Conservation (phyloP, 2,329 filamentous ascomycete genomes). For the Colletotrichum costaricense region DNA sequence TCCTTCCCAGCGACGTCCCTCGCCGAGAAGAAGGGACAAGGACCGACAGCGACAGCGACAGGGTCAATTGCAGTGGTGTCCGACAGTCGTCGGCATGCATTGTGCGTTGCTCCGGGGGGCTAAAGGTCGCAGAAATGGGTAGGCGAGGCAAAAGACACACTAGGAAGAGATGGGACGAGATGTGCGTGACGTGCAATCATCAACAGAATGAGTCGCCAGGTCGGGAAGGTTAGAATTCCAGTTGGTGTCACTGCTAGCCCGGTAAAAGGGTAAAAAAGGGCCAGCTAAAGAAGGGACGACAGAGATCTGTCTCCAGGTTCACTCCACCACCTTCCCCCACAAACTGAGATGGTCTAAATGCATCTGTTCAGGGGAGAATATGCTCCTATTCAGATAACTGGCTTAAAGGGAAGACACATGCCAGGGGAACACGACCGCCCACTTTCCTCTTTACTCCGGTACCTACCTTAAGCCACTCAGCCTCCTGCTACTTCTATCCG, state of each 20-base stretch:
- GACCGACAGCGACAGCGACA: slow-evolving; percentile 1
- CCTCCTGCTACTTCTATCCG: neutral
- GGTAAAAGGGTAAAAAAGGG: neutral
- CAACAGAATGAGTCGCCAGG: neutral
- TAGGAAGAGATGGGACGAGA: slow-evolving; percentile 22
- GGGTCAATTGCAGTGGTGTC: slow-evolving; percentile 15
- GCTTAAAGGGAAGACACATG: neutral
- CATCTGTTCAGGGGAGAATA: neutral
- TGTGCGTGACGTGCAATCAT: slow-evolving; percentile 13
- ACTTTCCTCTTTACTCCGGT: neutral
- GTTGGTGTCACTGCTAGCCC: neutral
- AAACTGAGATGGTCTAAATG: neutral
- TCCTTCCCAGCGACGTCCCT: slow-evolving; percentile 11
- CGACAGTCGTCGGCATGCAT: slow-evolving; percentile 22
- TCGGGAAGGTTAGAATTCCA: neutral
- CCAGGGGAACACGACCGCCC: neutral
- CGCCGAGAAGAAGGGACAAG: neutral
- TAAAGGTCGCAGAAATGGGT: neutral
- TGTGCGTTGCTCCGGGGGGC: neutral
- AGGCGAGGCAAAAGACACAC: slow-evolving; percentile 11
- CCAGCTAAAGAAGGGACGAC: slow-evolving; percentile 9
- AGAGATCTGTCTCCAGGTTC: slow-evolving; percentile 6
- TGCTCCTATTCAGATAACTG: neutral
- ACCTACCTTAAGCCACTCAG: neutral
- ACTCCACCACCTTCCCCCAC: neutral